Evolutionary conservation across 1,284 basidiomycete species (phyloP), one percentile per base, ranked within the genome.

Genomic region (Stygiomarasmius scandens): DNA sequence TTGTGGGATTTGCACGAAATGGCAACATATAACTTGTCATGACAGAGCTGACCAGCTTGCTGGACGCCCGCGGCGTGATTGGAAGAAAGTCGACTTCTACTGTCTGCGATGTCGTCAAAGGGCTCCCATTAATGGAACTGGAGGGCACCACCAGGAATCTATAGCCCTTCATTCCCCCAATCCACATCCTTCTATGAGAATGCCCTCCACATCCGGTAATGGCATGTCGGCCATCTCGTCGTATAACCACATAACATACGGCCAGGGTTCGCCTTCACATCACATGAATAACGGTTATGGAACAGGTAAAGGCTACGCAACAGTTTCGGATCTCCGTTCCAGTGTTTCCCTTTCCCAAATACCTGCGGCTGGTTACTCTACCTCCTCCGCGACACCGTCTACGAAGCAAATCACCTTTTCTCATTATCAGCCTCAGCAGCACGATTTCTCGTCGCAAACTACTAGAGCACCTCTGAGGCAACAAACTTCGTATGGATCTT

Each of bases 1-100:
- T 46, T 95, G 93, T 67, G 90, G 89, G 34, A 68, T 73, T 45
- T 95, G 93, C 70, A 82, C 80, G 20, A 88, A 86, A 65, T 95
- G 93, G 93, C 90, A 92, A 61, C 90, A 93, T 61, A 91, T 90
- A 41, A 63, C 74, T n/a, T 93, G 90, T 63, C 89, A 93, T 64
- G 87, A 93, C 64, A 72, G 71, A 43, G 82, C 78, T 24, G 90
- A 92, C 66, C 69, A 74, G 41, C 72, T 75, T 36, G 77, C 79
- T 24, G 86, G 89, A 19, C 78, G 78, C 14, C 81, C 79, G 14
- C 80, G 77, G 63, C 84, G 89, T 29, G 83, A 92, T 62, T 93
- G 90, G 90, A 80, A 88, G 49, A 63, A 71, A 16, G 86, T 86
- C 50, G 87, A 91, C 44, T 92, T 86, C 63, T 63, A 82, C 56